Evolutionary conservation across 305 asterid genomes (phyloP).

Genomic region (Solanum aculeatissimum): DNA sequence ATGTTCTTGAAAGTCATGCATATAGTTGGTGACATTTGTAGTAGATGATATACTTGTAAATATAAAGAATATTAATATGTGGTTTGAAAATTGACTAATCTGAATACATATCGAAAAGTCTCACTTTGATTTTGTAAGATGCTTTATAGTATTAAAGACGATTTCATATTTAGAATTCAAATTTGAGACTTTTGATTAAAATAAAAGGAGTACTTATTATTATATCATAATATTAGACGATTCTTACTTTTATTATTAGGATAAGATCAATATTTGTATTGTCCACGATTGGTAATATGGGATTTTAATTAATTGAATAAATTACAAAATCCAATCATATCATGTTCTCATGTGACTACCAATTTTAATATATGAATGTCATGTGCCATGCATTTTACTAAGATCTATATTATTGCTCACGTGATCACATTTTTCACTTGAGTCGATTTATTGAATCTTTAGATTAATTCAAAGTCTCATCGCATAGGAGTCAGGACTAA

Average conservation of each 20-base stretch:
- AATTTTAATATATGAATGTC: slow-evolving; percentile 5
- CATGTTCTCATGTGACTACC: slow-evolving; percentile 21
- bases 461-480: not conserved
- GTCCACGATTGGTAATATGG: not conserved
- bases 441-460: not conserved
- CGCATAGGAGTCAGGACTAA: no score
- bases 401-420: slow-evolving; percentile 16
- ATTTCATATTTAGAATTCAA: not conserved
- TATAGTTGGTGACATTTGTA: not conserved
- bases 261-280: not conserved
- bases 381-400: slow-evolving; percentile 2
- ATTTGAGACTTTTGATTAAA: not conserved
- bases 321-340: not conserved
- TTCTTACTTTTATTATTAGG: not conserved
- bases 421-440: slow-evolving; percentile 16
- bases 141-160: not conserved
- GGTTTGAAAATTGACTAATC: not conserved
- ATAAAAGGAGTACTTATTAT: not conserved
- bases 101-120: no score
- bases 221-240: not conserved
- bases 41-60: not conserved
- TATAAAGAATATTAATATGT: not conserved
- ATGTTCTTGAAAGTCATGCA: slow-evolving; percentile 25
- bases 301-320: not conserved
- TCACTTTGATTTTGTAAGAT: not conserved